A percentile compares a stretch with the other conserved stretches of the same genome.
Evolutionary conservation across 1,139 yeast genomes (phyloP).

Genomic region (Taphrina sp.): DNA sequence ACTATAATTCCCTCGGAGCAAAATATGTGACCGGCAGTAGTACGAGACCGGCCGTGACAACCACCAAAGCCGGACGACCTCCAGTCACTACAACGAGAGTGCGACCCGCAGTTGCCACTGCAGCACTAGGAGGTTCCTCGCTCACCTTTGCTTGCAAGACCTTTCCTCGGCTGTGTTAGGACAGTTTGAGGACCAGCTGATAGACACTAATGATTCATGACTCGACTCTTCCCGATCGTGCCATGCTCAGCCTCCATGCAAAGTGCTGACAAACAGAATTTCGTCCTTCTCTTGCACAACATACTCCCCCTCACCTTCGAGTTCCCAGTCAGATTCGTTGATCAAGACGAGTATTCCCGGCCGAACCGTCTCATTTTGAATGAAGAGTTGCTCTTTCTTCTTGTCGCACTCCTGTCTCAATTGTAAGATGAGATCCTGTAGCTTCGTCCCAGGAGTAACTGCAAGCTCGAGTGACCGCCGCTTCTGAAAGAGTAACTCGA

Average conservation of each 20-base stretch:
- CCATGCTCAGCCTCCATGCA: slow-evolving; percentile 87
- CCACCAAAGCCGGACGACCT: neutral
- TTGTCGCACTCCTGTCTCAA: neutral
- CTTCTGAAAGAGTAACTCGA: slow-evolving; percentile 25
- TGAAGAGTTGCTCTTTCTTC: slow-evolving; percentile 1
- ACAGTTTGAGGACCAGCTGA: no score
- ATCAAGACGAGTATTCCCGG: slow-evolving; percentile 91
- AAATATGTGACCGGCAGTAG: neutral
- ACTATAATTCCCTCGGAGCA: slow-evolving; percentile 21
- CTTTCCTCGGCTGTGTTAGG: no score
- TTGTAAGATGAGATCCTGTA: neutral
- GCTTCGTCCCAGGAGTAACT: neutral
- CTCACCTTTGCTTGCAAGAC: no score
- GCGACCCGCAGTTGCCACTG: neutral
- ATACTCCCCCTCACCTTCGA: slow-evolving; percentile 84
- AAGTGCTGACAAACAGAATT: slow-evolving; percentile 83
- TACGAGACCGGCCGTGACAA: neutral
- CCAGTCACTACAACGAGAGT: neutral
- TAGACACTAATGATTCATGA: no score
- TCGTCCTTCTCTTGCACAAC: slow-evolving; percentile 71
- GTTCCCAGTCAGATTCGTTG: slow-evolving; percentile 96
- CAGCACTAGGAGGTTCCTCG: neutral
- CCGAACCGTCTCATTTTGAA: slow-evolving; percentile 45
- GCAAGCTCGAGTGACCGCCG: slow-evolving; percentile 1
- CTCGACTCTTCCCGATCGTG: no score